phyloP scores from a whole-genome alignment of 176 grass and related monocot genomes.

The Elaeis guineensis region DNA sequence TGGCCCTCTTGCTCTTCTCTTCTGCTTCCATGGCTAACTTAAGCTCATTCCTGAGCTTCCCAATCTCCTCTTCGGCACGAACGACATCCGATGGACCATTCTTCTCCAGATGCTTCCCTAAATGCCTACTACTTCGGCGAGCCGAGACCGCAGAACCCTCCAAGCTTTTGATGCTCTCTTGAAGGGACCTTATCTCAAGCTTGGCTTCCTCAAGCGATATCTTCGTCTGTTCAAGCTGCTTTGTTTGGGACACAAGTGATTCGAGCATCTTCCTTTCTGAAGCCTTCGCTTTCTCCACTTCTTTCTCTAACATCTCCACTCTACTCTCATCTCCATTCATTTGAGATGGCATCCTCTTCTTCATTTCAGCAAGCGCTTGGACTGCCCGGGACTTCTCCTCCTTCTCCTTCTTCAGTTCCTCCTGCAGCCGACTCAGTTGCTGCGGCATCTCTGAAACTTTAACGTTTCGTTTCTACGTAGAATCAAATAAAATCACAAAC shows the following conservation, averaged over 20 bases:
- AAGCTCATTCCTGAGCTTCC: conserved; percentile 52
- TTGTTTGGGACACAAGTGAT: conserved; percentile 46
- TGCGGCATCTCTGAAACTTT: conserved; percentile 31
- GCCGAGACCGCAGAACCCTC: conserved; percentile 8
- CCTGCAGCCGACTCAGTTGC: conserved; percentile 44
- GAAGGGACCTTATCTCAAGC: conserved; percentile 46
- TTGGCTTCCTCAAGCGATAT: conserved; percentile 72
- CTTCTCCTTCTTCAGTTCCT: conserved; percentile 62
- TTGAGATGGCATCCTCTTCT: conserved; percentile 30
- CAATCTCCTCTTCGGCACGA: conserved; percentile 35
- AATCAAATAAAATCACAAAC: conserved; percentile 4
- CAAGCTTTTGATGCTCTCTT: conserved; percentile 39
- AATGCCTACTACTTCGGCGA: conserved; percentile 14
- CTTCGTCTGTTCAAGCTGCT: conserved; percentile 65
- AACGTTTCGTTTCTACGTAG: conserved; percentile 17
- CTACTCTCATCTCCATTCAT: conserved; percentile 20
- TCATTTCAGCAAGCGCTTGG: conserved; percentile 38
- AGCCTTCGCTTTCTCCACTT: conserved; percentile 51
- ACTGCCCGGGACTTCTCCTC: conserved; percentile 38
- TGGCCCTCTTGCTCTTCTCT: conserved; percentile 84
- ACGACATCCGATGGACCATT: conserved; percentile 25
- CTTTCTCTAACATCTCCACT: conserved; percentile 38
- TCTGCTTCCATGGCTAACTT: conserved; percentile 64
- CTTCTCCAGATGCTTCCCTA: conserved; percentile 26
- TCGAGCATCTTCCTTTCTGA: conserved; percentile 68